Evolutionary conservation across 805 yeast genomes (phyloP).

Genomic region (Pichia gijzeniarum): DNA sequence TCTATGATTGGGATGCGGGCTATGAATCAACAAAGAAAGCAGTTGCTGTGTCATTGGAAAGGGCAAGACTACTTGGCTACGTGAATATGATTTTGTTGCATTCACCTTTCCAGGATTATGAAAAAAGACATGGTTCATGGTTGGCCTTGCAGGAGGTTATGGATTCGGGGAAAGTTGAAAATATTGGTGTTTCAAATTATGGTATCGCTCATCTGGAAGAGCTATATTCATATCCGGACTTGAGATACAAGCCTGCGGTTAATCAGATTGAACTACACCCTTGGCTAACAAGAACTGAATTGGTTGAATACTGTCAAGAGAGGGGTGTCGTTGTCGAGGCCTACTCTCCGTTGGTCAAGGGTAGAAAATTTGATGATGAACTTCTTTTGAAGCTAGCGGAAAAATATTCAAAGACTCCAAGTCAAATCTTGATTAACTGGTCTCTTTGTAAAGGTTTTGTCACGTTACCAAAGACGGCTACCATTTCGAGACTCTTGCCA

Average conservation of each 20-base stretch:
- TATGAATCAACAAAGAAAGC: conserved; percentile 36
- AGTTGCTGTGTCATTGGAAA: conserved; percentile 35
- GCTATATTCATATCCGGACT: conserved; percentile 37
- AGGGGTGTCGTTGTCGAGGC: conserved; percentile 51
- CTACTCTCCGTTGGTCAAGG: conserved; percentile 58
- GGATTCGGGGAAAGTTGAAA: conserved; percentile 40
- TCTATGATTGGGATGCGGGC: conserved; percentile 23
- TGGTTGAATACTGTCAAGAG: conserved; percentile 37
- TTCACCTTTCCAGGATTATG: conserved; percentile 35
- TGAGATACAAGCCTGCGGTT: conserved; percentile 38
- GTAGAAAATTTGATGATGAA: conserved; percentile 38
- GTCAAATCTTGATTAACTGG: conserved; percentile 63
- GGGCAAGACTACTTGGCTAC: conserved; percentile 38
- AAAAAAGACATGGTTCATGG: conserved; percentile 42
- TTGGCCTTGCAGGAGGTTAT: conserved; percentile 50
- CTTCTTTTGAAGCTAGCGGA: conserved; percentile 37
- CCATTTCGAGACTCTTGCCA: conserved; percentile 28
- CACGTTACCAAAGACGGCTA: conserved; percentile 28
- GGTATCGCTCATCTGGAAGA: conserved; percentile 42
- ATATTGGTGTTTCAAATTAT: conserved; percentile 60
- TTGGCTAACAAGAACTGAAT: conserved; percentile 38
- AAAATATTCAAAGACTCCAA: conserved; percentile 42
- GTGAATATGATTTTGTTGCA: conserved; percentile 50
- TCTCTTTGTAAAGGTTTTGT: conserved; percentile 56
- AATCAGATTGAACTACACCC: conserved; percentile 47